phyloP scores from a whole-genome alignment of 768 basidiomycete species.

The Podaxis sp. region DNA sequence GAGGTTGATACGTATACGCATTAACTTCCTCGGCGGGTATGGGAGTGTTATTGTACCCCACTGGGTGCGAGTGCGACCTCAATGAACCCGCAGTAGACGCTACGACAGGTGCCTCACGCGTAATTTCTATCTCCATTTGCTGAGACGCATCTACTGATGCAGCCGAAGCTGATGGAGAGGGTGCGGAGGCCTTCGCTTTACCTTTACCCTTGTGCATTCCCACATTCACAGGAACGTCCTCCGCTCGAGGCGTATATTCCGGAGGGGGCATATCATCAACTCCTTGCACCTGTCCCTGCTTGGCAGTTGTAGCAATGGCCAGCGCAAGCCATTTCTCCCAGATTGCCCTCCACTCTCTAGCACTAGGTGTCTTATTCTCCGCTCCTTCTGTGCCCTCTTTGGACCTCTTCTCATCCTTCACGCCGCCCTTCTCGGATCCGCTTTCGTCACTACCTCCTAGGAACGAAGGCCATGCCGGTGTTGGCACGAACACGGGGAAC shows the following conservation, averaged over 20 bases:
- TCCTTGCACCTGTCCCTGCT: constrained; percentile 25
- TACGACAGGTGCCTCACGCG: constrained; percentile 12
- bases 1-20: constrained; percentile 60
- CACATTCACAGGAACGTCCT: background rate
- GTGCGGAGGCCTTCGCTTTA: background rate
- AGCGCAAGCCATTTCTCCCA: constrained; percentile 77
- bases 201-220: background rate
- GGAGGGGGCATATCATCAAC: constrained; percentile 60
- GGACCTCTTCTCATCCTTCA: constrained; percentile 16
- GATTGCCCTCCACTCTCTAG: constrained; percentile 56
- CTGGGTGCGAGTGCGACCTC: constrained; percentile 25
- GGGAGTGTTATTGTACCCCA: constrained; percentile 44
- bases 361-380: constrained; percentile 33
- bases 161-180: background rate
- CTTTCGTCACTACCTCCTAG: constrained; percentile 38
- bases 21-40: constrained; percentile 67
- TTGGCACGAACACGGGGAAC: constrained; percentile 76
- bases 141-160: background rate
- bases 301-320: constrained; percentile 44
- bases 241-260: constrained; percentile 65
- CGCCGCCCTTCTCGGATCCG: constrained; percentile 10
- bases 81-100: constrained; percentile 16
- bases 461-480: constrained; percentile 61
- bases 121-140: constrained; percentile 12
- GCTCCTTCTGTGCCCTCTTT: constrained; percentile 31